Evolutionary conservation across 2,329 filamentous ascomycete genomes (phyloP).

Genomic region (Paecilomyces sp.): DNA sequence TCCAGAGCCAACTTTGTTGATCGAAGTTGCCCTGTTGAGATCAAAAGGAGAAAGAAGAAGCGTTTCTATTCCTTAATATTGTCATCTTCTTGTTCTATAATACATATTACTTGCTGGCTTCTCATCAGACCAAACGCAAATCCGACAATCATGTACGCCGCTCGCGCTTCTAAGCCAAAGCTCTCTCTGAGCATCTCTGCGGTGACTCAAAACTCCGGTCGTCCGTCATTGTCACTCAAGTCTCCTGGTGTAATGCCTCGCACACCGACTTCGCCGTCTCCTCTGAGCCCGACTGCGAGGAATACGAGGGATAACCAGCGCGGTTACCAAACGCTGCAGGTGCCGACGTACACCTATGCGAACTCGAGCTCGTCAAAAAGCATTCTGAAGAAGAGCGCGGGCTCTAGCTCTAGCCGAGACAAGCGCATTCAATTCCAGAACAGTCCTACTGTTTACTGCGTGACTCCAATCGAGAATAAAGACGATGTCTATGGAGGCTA

Average conservation of each 20-base stretch:
- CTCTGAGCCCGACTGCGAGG: slow-evolving; percentile 33
- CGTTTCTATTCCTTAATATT: slow-evolving; percentile 5
- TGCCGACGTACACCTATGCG: slow-evolving; percentile 35
- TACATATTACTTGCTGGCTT: slow-evolving; percentile 2
- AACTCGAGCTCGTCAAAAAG: slow-evolving; percentile 40
- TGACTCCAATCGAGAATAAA: slow-evolving; percentile 42
- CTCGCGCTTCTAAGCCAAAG: slow-evolving; percentile 37
- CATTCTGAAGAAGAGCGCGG: slow-evolving; percentile 37
- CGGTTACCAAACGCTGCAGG: slow-evolving; percentile 32
- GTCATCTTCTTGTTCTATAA: slow-evolving; percentile 3
- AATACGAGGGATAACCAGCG: slow-evolving; percentile 30
- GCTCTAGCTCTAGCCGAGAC: slow-evolving; percentile 10
- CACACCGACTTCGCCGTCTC: slow-evolving; percentile 37
- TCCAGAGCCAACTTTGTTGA: slow-evolving; percentile 26
- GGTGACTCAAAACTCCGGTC: slow-evolving; percentile 21
- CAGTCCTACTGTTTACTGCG: slow-evolving; percentile 38
- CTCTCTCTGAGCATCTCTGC: slow-evolving; percentile 40
- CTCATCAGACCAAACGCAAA: not conserved
- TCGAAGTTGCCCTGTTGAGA: slow-evolving; percentile 16
- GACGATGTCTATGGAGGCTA: slow-evolving; percentile 44
- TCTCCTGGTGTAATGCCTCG: slow-evolving; percentile 34
- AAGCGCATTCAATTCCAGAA: slow-evolving; percentile 39
- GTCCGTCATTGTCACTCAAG: slow-evolving; percentile 35
- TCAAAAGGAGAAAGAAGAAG: not conserved
- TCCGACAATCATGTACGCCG: slow-evolving; percentile 27